These are phyloP conservation scores for Trypanosomatidae sp. DNA, from an alignment of 208 protist species.

Conservation along the genomic window DNA sequence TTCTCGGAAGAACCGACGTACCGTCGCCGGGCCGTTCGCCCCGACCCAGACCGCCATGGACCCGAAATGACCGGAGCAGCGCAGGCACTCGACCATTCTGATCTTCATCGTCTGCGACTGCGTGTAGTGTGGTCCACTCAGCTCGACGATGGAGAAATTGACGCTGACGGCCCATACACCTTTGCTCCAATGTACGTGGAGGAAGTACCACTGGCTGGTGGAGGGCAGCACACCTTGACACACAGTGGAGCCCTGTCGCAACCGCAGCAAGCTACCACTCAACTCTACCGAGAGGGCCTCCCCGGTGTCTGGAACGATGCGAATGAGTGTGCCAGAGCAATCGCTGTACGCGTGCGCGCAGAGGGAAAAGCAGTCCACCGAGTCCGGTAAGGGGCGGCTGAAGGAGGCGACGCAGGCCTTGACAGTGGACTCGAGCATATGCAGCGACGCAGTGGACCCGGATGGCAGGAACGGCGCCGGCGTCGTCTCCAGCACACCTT, in stretches of 20 bases:
- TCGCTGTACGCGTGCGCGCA: slow-evolving; percentile 60
- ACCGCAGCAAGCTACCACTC: slow-evolving; percentile 33
- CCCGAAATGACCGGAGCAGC: slow-evolving; percentile 63
- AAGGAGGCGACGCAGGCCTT: slow-evolving; percentile 22
- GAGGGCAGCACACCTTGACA: slow-evolving; percentile 56
- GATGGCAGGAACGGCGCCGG: slow-evolving; percentile 55
- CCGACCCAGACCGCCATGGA: slow-evolving; percentile 58
- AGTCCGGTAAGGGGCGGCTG: slow-evolving; percentile 19
- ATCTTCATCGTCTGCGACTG: slow-evolving; percentile 53
- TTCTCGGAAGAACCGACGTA: slow-evolving; percentile 28
- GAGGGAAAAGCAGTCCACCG: slow-evolving; percentile 57
- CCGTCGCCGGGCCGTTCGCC: slow-evolving; percentile 22
- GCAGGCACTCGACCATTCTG: slow-evolving; percentile 40
- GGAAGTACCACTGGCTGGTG: slow-evolving; percentile 56
- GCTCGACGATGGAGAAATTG: slow-evolving; percentile 53
- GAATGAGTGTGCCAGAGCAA: slow-evolving; percentile 57
- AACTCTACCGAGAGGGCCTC: slow-evolving; percentile 32
- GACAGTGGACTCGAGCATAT: slow-evolving; percentile 18
- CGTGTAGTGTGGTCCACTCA: slow-evolving; percentile 53
- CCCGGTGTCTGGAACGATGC: slow-evolving; percentile 40
- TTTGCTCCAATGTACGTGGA: slow-evolving; percentile 63
- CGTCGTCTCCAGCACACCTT: slow-evolving; percentile 40
- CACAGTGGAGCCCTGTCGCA: slow-evolving; percentile 43
- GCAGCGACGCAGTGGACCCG: slow-evolving; percentile 37
- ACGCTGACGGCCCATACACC: slow-evolving; percentile 67